Conservation (phyloP, 139 green algal species). For the Desmodesmus armatus region DNA sequence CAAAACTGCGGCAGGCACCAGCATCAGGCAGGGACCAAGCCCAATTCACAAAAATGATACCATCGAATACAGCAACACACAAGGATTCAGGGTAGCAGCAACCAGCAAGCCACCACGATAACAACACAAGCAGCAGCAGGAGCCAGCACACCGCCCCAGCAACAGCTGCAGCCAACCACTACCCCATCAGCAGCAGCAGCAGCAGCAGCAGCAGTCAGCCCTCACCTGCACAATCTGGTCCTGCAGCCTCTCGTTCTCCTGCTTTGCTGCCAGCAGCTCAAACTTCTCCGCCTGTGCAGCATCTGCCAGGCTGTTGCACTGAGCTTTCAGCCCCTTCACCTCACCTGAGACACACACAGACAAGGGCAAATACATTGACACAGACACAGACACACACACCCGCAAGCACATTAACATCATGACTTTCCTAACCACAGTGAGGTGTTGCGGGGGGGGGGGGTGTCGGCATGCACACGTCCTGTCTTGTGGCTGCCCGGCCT, state of each 20-base stretch:
- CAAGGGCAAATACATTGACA: no score
- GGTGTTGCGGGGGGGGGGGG: no score
- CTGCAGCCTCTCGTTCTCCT: conserved; percentile 72
- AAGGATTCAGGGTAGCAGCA: no score
- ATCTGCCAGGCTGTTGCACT: conserved; percentile 63
- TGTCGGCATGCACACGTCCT: no score
- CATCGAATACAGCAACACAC: no score
- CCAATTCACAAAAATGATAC: no score
- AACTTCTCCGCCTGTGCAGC: conserved; percentile 70
- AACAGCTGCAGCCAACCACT: not conserved
- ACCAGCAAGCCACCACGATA: no score
- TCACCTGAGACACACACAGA: conserved; percentile 74
- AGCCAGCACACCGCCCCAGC: not conserved
- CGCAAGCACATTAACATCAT: no score
- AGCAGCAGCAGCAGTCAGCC: not conserved
- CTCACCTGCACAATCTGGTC: conserved; percentile 84
- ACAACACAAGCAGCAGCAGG: not conserved
- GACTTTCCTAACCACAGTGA: no score
- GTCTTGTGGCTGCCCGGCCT: no score
- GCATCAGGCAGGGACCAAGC: not conserved
- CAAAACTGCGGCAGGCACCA: not conserved
- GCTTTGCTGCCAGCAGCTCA: conserved; percentile 62
- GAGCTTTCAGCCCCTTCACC: conserved; percentile 67
- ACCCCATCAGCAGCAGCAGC: not conserved
- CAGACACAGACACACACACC: no score